A percentile compares a stretch with the other conserved stretches of the same genome.
These are phyloP conservation scores for Aciculoconidium aculeatum DNA, from an alignment of 805 yeast species.

Conservation along the genomic window DNA sequence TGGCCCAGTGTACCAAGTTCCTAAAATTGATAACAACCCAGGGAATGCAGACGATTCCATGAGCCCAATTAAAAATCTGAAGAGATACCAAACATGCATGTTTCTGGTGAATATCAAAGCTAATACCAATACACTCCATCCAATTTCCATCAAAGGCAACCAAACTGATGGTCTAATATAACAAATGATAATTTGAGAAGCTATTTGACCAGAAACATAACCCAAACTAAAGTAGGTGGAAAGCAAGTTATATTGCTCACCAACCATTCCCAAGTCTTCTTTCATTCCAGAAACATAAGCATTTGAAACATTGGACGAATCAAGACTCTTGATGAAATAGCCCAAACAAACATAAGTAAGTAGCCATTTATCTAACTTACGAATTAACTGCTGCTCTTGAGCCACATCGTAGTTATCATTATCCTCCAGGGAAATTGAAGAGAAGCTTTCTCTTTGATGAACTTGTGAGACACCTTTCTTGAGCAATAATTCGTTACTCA, in stretches of 20 bases:
- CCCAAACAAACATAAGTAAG: conserved; percentile 7
- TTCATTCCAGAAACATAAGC: conserved; percentile 18
- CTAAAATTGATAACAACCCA: conserved; percentile 11
- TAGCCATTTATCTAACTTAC: conserved; percentile 5
- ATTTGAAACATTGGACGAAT: conserved; percentile 17
- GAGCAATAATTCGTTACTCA: too few relatives aligned
- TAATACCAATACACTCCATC: conserved; percentile 34
- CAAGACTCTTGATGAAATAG: conserved; percentile 17
- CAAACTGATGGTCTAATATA: conserved; percentile 24
- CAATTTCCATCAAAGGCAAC: conserved; percentile 26
- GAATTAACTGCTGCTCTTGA: conserved; percentile 2
- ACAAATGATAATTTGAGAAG: conserved; percentile 8
- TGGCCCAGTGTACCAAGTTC: conserved; percentile 16
- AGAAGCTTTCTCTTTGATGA: conserved; percentile 4
- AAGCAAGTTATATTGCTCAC: conserved; percentile 10
- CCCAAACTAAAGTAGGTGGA: conserved; percentile 11
- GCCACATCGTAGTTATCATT: conserved; percentile 1
- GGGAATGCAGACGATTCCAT: conserved; percentile 20
- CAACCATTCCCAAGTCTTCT: conserved; percentile 13
- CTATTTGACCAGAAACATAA: conserved; percentile 9
- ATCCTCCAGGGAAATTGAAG: conserved; percentile 1
- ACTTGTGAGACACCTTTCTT: background rate
- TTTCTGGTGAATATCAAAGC: conserved; percentile 24
- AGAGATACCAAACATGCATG: conserved; percentile 10
- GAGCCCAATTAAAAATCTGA: conserved; percentile 19